Evolutionary conservation across 768 basidiomycete species (phyloP), one percentile per base, ranked within the genome.

Genomic region (Strobilomyces echinocephalus): DNA sequence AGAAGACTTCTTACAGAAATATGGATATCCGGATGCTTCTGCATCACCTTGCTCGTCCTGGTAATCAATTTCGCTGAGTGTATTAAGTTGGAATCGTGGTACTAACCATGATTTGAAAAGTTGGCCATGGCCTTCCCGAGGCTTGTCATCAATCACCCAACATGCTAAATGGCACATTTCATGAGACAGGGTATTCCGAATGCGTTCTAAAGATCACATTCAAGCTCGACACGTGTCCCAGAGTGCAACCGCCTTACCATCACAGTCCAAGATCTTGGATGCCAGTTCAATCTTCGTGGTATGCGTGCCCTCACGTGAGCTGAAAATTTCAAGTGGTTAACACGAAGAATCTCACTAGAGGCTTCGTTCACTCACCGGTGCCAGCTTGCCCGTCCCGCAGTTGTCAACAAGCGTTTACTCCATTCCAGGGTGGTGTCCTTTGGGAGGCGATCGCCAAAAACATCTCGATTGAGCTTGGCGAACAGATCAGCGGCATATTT

Each of bases 121-220:
- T 40, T 70, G 74, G 8, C 91, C 91, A 59, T 94, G 91, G 8
- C 78, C 79, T 65, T 90, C 88, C 53, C 81, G 81, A 5, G 84
- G 79, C 10, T 82, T 76, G 16, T 78, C 72, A 64, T 87, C 81
- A 51, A 95, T 88, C 21, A 89, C 73, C 91, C 91, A 95, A 52
- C 81, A 81, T 3, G 92, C 92, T 33, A 95, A 69, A 72, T 94
- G 92, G 61, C 91, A 94, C 91, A 94, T 92, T 67, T 95, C 92
- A 60, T 95, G 92, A 30, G 88, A 83, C 12, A 95, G 71, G 1
- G 91, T 94, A 62, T 87, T 85, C 34, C 85, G 76, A 46, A 94
- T 86, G 36, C 90, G 81, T 50, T 89, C 91, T 93, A 53, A 52
- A n/a, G 3, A 36, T 39, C 9, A 20, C 26, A 36, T 44, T 24